phyloP scores from a whole-genome alignment of 1,284 basidiomycete genomes.

The Ustilago trichophora region DNA sequence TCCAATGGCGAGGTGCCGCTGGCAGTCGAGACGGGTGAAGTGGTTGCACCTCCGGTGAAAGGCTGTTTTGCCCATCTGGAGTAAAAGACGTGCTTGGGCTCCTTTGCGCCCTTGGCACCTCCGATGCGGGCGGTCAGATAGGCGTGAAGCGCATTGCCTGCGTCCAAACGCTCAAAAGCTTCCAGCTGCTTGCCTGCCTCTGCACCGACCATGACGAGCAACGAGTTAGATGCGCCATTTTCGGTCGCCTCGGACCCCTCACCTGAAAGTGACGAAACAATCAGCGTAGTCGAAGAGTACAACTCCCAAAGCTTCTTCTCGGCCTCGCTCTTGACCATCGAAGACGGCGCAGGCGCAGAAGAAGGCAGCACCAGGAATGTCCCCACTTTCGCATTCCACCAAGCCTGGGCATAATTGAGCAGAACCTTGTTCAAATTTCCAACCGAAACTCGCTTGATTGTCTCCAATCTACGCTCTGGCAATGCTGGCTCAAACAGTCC shows the following conservation, averaged over 20 bases:
- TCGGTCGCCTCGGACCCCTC: background rate
- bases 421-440: slow-evolving; percentile 66
- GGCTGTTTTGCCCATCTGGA: slow-evolving; percentile 69
- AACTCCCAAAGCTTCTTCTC: slow-evolving; percentile 37
- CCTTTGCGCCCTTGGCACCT: slow-evolving; percentile 3
- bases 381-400: slow-evolving; percentile 68
- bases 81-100: slow-evolving; percentile 50
- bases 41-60: slow-evolving; percentile 69
- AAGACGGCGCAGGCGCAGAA: slow-evolving; percentile 45
- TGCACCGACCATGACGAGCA: slow-evolving; percentile 68
- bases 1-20: slow-evolving; percentile 68
- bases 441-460: slow-evolving; percentile 57
- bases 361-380: slow-evolving; percentile 67
- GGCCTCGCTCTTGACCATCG: slow-evolving; percentile 16
- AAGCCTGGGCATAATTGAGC: slow-evolving; percentile 68
- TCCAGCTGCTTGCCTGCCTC: slow-evolving; percentile 60
- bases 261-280: slow-evolving; percentile 66
- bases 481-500: slow-evolving; percentile 63
- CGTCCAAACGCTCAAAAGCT: slow-evolving; percentile 50
- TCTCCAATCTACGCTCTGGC: slow-evolving; percentile 58
- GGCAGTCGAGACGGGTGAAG: slow-evolving; percentile 68
- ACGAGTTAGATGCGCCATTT: slow-evolving; percentile 62
- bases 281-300: slow-evolving; percentile 60
- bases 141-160: slow-evolving; percentile 56
- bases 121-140: slow-evolving; percentile 55